Evolutionary conservation across 2,329 filamentous ascomycete species (phyloP), one percentile per base, ranked within the genome.

Genomic region (Parafenestella ontariensis): DNA sequence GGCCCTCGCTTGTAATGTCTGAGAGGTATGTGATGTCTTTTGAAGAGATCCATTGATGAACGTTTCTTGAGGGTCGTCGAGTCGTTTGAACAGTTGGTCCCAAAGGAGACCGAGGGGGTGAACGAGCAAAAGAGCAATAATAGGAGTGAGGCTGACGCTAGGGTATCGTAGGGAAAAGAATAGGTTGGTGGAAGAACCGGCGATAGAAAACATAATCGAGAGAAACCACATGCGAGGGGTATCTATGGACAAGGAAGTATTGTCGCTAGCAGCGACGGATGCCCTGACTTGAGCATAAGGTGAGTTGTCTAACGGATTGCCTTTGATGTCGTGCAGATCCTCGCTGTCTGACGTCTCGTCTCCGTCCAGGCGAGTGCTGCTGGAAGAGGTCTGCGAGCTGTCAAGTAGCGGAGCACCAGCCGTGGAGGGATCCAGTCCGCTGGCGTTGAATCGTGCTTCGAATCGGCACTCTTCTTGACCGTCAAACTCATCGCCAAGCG

Each of bases 81-180:
- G 63, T 61, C 81, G 79, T 77, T 92, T 92, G 20, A 95, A 77
- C 4, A 87, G 45, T 49, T 84, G 82, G 70, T 96, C 92, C 89
- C 92, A 94, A 24, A 92, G 72, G 21, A 91, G 84, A 55, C 92
- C 92, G 49, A 96, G 84, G 2, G 92, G 92, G 70, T 95, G 92
- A 42, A 92, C 91, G 52, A 96, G 86, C 54, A 96, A 81, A 67
- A 95, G 82, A 26, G 91, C 91, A 78, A 96, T 96, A 62, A 96
- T 90, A 34, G 91, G 91, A 20, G 91, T 94, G 69, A 96, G 94
- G 56, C 90, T 89, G 73, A 96, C 91, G 74, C 91, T 95, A 24
- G 92, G 92, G 81, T 95, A 96, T 84, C 92, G 85, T 72, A 96
- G 81, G 31, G 91, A 93, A 80, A 96, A 96, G 79, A 96, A 95